Percentiles rank a stretch among this genome's conserved stretches.
These are phyloP conservation scores for Zoysia japonica DNA, from an alignment of 176 grass and related monocot species.

Conservation along the genomic window DNA sequence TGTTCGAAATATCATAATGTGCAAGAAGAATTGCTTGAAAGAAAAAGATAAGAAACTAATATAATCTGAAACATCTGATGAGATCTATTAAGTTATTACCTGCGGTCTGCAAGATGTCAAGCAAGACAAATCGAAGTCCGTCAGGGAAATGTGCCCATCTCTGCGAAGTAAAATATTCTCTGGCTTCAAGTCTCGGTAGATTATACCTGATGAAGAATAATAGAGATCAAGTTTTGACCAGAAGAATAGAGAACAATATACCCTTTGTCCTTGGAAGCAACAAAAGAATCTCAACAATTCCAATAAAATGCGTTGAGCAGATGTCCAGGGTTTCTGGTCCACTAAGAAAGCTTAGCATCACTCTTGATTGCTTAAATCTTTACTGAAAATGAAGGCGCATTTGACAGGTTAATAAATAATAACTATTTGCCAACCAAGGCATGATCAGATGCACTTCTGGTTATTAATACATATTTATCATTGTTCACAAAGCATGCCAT, in stretches of 20 bases:
- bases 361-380: slow-evolving; percentile 6
- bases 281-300: slow-evolving; percentile 3
- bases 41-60: slow-evolving; percentile 4
- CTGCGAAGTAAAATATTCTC: slow-evolving; percentile 87
- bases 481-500: background rate
- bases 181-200: slow-evolving; percentile 92
- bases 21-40: background rate
- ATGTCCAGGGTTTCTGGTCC: background rate
- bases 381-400: background rate
- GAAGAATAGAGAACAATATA: background rate
- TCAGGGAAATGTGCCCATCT: slow-evolving; percentile 81
- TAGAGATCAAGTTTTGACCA: background rate
- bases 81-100: slow-evolving; percentile 37
- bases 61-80: background rate
- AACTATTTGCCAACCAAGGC: background rate
- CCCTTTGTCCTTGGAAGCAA: background rate
- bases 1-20: background rate
- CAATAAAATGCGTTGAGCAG: background rate
- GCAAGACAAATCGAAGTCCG: slow-evolving; percentile 92
- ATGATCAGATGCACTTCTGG: background rate
- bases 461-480: slow-evolving; percentile 13
- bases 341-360: background rate
- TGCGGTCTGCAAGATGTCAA: slow-evolving; percentile 80
- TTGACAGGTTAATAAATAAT: background rate
- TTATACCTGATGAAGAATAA: slow-evolving; percentile 66